phyloP scores from a whole-genome alignment of 1,284 basidiomycete genomes.

The Pseudozyma tsukubaensis region DNA sequence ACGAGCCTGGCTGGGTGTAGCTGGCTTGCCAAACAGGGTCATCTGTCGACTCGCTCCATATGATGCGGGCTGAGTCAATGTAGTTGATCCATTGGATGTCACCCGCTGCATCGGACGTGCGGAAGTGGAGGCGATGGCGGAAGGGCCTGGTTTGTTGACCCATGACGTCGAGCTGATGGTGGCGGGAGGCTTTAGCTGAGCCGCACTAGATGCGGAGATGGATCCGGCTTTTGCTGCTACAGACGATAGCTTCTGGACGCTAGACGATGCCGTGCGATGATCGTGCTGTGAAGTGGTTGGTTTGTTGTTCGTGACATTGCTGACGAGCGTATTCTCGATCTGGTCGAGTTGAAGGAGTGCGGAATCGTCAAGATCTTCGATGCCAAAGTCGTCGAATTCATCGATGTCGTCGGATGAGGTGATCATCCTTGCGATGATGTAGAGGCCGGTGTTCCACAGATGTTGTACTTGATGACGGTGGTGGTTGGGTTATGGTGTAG shows the following conservation, averaged over 20 bases:
- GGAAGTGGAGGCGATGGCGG: constrained; percentile 17
- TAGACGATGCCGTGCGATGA: background rate
- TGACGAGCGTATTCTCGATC: constrained; percentile 45
- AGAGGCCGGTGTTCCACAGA: background rate
- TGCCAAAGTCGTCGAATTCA: constrained; percentile 51
- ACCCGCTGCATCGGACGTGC: constrained; percentile 29
- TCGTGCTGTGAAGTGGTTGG: background rate
- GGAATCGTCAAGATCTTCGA: constrained; percentile 31
- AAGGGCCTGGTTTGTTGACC: constrained; percentile 9
- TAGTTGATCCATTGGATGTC: constrained; percentile 14
- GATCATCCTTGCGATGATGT: constrained; percentile 18
- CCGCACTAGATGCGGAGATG: background rate
- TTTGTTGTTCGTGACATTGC: background rate
- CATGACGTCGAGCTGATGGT: constrained; percentile 6
- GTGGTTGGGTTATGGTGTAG: constrained; percentile 1
- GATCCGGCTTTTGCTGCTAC: constrained; percentile 3
- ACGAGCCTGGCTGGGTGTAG: constrained; percentile 11
- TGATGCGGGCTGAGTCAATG: constrained; percentile 25
- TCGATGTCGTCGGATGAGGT: constrained; percentile 42
- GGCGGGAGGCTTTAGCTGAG: constrained; percentile 5
- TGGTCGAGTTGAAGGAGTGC: constrained; percentile 30
- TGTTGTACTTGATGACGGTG: background rate
- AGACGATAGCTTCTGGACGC: constrained; percentile 14
- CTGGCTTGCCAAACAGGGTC: constrained; percentile 42
- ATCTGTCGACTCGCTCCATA: constrained; percentile 32